phyloP scores from a whole-genome alignment of 352 stramenopile genomes.

The Halophytophthora polymorphica region DNA sequence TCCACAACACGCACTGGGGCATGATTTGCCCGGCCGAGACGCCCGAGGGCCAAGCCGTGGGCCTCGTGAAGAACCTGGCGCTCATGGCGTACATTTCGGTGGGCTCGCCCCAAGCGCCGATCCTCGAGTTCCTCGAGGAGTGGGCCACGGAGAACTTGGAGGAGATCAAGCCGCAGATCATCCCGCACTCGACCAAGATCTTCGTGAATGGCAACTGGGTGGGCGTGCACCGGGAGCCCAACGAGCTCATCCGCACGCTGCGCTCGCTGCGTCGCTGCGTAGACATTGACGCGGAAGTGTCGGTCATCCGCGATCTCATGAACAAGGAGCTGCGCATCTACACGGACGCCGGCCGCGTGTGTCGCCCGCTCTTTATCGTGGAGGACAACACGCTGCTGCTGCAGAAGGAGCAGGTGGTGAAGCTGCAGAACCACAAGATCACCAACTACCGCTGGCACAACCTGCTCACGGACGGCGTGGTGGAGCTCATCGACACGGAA shows the following conservation, averaged over 20 bases:
- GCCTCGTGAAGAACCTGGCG: slow-evolving; percentile 98
- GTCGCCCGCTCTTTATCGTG: slow-evolving; percentile 98
- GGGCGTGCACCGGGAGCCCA: slow-evolving; percentile 97
- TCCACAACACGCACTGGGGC: slow-evolving; percentile 99
- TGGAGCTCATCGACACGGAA: slow-evolving; percentile 98
- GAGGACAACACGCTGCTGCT: slow-evolving; percentile 95
- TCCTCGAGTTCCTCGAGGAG: slow-evolving; percentile 98
- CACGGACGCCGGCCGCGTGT: slow-evolving; percentile 98
- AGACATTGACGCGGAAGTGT: slow-evolving; percentile 98
- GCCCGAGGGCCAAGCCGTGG: slow-evolving; percentile 93
- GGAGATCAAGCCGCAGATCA: slow-evolving; percentile 97
- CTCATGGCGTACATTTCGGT: slow-evolving; percentile 99
- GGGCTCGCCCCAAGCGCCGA: slow-evolving; percentile 90
- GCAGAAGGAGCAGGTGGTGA: slow-evolving; percentile 97
- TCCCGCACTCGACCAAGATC: slow-evolving; percentile 98
- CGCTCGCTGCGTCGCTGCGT: slow-evolving; percentile 93
- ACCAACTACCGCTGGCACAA: slow-evolving; percentile 89
- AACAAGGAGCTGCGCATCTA: slow-evolving; percentile 99
- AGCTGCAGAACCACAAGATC: slow-evolving; percentile 91
- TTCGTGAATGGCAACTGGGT: slow-evolving; percentile 99
- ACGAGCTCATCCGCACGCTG: slow-evolving; percentile 95
- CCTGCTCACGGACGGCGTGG: slow-evolving; percentile 91
- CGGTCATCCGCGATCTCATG: slow-evolving; percentile 97
- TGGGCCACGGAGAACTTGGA: slow-evolving; percentile 98
- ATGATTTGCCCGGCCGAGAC: slow-evolving; percentile 99